A percentile compares a stretch with the other conserved stretches of the same genome.
Evolutionary conservation across 2,329 filamentous ascomycete species (phyloP).

Genomic region (Chalara sp.): DNA sequence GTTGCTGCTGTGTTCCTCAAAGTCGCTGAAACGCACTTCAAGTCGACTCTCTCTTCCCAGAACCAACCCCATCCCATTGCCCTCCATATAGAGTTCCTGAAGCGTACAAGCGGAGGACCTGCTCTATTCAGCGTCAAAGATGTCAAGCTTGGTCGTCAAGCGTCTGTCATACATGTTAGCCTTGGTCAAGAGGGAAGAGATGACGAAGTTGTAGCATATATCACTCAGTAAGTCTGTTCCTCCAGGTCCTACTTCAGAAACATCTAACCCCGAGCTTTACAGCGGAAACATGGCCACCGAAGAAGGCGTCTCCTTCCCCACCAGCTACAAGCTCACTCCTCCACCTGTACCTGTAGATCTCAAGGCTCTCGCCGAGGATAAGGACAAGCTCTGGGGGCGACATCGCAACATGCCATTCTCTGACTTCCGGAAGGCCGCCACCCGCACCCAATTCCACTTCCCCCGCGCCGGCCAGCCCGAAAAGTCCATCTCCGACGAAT

Average conservation of each 20-base stretch:
- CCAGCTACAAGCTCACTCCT: conserved; percentile 42
- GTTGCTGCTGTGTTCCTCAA: conserved; percentile 56
- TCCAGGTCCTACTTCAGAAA: too few species aligned
- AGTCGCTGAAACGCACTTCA: conserved; percentile 53
- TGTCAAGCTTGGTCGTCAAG: conserved; percentile 57
- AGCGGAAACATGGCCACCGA: conserved; percentile 50
- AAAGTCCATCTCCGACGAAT: conserved; percentile 50
- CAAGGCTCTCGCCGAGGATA: conserved; percentile 30
- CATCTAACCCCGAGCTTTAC: too few species aligned
- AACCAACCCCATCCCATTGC: conserved; percentile 57
- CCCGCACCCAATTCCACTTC: conserved; percentile 44
- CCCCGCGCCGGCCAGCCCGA: conserved; percentile 37
- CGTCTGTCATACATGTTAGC: conserved; percentile 55
- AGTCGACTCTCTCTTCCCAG: conserved; percentile 46
- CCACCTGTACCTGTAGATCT: conserved; percentile 32
- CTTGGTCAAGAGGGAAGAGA: conserved; percentile 40
- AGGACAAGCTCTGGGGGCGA: conserved; percentile 39
- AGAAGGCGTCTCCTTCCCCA: conserved; percentile 47
- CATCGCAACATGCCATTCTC: conserved; percentile 19
- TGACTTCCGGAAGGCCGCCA: conserved; percentile 28
- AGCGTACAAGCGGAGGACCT: conserved; percentile 52
- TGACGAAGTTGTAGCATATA: conserved; percentile 56
- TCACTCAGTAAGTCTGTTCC: conserved; percentile 40
- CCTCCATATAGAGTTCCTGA: conserved; percentile 59
- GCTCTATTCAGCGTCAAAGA: conserved; percentile 53